These are phyloP conservation scores for Ophiostoma montium DNA, from an alignment of 2,329 filamentous ascomycete genomes.

Conservation along the genomic window DNA sequence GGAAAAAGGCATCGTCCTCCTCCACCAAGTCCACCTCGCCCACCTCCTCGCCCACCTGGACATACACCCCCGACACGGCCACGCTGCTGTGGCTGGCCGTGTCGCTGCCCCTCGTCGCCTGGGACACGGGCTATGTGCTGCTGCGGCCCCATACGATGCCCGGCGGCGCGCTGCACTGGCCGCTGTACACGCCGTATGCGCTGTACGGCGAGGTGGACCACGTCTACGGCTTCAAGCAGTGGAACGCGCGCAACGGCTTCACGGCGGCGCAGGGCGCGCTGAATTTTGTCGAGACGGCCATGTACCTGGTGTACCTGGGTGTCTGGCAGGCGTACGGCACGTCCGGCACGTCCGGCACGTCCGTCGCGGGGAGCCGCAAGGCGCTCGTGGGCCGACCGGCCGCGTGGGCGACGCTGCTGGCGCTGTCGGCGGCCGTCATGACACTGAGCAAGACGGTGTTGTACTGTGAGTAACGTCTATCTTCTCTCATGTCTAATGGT, in stretches of 20 bases:
- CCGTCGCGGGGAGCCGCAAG: constrained; percentile 14
- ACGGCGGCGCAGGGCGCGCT: constrained; percentile 54
- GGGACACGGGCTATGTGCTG: constrained; percentile 71
- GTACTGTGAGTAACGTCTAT: constrained; percentile 37
- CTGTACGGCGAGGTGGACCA: constrained; percentile 70
- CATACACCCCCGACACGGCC: constrained; percentile 30
- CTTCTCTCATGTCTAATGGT: not conserved
- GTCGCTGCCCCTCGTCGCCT: constrained; percentile 64
- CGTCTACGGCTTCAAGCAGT: constrained; percentile 67
- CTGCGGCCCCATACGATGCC: constrained; percentile 71
- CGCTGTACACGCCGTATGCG: constrained; percentile 63
- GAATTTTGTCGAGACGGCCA: constrained; percentile 23
- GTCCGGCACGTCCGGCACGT: not conserved
- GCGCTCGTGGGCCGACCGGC: constrained; percentile 28
- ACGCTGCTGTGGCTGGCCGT: constrained; percentile 57
- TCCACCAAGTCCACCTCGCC: too few relatives aligned
- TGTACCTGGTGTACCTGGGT: constrained; percentile 21
- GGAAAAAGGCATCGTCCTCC: constrained; percentile 2
- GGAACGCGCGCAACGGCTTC: constrained; percentile 55
- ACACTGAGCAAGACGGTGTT: constrained; percentile 47
- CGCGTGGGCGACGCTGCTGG: constrained; percentile 31
- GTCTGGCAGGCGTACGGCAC: constrained; percentile 21
- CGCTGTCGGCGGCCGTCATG: constrained; percentile 42
- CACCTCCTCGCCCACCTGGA: constrained; percentile 18
- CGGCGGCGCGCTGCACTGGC: constrained; percentile 56